Evolutionary conservation across 2,329 filamentous ascomycete genomes (phyloP).

Genomic region (Trichoderma citrinoviride): DNA sequence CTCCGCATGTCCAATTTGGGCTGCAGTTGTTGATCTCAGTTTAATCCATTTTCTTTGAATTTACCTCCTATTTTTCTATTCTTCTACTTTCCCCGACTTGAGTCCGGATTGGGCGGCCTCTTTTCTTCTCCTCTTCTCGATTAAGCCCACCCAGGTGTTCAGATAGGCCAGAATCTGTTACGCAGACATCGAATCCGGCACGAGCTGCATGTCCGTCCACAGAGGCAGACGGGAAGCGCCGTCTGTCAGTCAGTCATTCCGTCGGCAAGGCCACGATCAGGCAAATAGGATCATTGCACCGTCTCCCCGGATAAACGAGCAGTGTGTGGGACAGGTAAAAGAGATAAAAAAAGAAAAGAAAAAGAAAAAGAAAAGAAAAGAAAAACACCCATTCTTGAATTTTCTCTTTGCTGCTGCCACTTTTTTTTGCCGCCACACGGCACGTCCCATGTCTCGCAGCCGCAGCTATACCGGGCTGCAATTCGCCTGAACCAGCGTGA

Average conservation of each 20-base stretch:
- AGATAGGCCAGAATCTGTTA: background rate
- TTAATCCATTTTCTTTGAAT: background rate
- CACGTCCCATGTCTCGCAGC: background rate
- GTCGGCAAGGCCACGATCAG: slow-evolving; percentile 4
- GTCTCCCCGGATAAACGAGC: slow-evolving; percentile 10
- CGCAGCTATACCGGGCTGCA: background rate
- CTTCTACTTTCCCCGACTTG: background rate
- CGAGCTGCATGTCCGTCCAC: slow-evolving; percentile 16
- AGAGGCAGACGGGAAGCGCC: background rate
- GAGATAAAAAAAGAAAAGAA: background rate
- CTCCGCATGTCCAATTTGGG: background rate
- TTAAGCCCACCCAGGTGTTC: slow-evolving; percentile 17
- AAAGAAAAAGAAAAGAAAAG: background rate
- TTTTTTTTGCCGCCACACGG: too few species aligned
- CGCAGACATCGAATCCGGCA: background rate
- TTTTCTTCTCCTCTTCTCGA: background rate
- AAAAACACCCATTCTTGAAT: background rate
- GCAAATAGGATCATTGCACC: slow-evolving; percentile 17
- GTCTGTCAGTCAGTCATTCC: background rate
- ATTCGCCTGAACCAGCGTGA: background rate
- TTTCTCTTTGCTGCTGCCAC: background rate
- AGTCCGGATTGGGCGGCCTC: background rate
- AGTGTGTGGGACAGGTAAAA: background rate
- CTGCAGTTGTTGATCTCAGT: background rate
- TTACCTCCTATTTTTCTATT: background rate